Base-by-base conservation (phyloP, 2,329 filamentous ascomycete species). In the Bisporella sp. region DNA sequence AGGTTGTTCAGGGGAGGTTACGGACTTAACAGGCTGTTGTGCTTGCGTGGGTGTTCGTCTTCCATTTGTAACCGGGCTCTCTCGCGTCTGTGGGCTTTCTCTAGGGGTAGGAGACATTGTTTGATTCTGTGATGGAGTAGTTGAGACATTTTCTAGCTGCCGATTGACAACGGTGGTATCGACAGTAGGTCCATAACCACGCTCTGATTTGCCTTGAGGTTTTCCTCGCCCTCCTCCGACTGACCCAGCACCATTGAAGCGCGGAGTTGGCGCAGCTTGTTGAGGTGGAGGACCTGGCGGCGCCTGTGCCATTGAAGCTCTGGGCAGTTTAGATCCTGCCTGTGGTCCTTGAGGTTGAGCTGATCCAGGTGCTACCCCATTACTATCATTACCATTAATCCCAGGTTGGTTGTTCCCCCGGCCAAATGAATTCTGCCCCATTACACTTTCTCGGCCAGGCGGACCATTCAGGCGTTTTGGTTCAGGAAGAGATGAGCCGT, bases 271-370 rank as follows among this genome's bases (percentile, higher is more conserved):
- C 45, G 78, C 75, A 66, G 84, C 82, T 42, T 81, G 79, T 48
- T 79, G 76, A 29, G 82, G 82, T 46, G 83, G 82, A 39, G 82
- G 82, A 9, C 83, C 82, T 41, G 76, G 72, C 4, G 82, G 77
- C 42, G 76, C 74, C 63, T 81, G 79, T 48, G 77, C 73, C 62
- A 76, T 71, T 42, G 79, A 79, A 37, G 77, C 78, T 52, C 78
- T 73, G 39, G 82, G 82, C 53, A 84, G 68, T 53, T 81, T 73
- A 42, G 82, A 84, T 32, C 73, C 73, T 50, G 48, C 50, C 40
- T 55, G 54, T 29, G 59, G 77, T 2, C 75, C 58, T 52, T 63
- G 62, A 5, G 59, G 58, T 48, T 63, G 62, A 30, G 59, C 61
- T 6, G 63, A 63, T 21, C 63, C 62, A 37, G 62, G 62, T 37